Evolutionary conservation across 768 basidiomycete species (phyloP), one percentile per base, ranked within the genome.

Genomic region (Coprinopsis strossmayeri): DNA sequence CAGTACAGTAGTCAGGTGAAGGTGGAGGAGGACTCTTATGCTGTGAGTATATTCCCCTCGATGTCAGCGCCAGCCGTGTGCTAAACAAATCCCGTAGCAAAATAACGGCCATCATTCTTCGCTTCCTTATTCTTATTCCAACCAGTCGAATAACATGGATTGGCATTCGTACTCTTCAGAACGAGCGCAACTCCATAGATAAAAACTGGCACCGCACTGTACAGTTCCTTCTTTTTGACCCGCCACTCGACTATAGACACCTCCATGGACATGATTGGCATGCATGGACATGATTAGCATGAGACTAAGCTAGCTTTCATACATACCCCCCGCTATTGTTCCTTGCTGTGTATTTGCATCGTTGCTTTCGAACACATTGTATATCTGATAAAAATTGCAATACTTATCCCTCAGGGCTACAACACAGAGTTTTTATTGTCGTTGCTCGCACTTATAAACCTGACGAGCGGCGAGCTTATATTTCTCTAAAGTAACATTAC

Each of bases 151-250:
- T 65, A 42, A 69, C 46, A 72, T 82, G 62, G 78, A 82, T 34
- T 85, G 83, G 83, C 78, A 83, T 20, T 53, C 52, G 54, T 84
- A 84, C 49, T 81, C 82, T 40, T 78, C 82, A 30, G 82, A 84
- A 61, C 78, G 83, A 27, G 70, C 73, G 5, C 78, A 76, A 52
- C 65, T 82, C 30, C 81, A 81, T 60, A 76, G 79, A 56, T 83
- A 73, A 69, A 65, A 49, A 41, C 30, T 48, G 34, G n/a, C n/a
- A 46, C 49, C 39, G 43, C 39, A 46, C 26, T 34, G 18, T 42
- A 45, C 43, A 25, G 17, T n/a, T 43, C 35, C 32, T 13, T 44
- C 23, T 38, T 30, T 21, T 15, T 11, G 34, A 42, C 26, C 39
- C 32, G 32, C 48, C 46, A 25, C 17, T 23, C 34, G 26, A 32